These are phyloP conservation scores for Metschnikowia corniflorae DNA, from an alignment of 805 yeast species.

Conservation along the genomic window DNA sequence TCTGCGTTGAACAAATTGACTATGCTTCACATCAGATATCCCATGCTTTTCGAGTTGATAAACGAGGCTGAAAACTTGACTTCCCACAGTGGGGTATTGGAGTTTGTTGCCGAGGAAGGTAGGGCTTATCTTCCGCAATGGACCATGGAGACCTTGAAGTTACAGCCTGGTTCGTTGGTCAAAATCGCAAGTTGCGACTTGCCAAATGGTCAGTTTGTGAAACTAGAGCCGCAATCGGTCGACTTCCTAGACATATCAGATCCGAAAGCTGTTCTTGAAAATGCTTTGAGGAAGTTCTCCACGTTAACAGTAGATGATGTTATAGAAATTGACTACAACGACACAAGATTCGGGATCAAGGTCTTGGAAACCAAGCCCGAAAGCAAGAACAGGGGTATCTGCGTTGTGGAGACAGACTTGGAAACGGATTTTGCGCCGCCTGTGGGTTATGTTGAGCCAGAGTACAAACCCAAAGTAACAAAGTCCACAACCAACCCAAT, in stretches of 20 bases:
- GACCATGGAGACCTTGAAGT: slow-evolving; percentile 80
- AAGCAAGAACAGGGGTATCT: slow-evolving; percentile 59
- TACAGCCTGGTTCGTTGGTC: slow-evolving; percentile 77
- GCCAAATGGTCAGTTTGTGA: slow-evolving; percentile 84
- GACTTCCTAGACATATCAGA: slow-evolving; percentile 91
- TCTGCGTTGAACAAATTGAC: slow-evolving; percentile 86
- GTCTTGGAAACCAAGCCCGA: slow-evolving; percentile 88
- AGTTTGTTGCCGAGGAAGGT: slow-evolving; percentile 97
- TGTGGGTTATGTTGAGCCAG: slow-evolving; percentile 95
- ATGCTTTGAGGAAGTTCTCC: slow-evolving; percentile 84
- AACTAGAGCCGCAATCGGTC: slow-evolving; percentile 91
- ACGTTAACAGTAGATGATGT: slow-evolving; percentile 82
- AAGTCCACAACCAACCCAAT: slow-evolving; percentile 33
- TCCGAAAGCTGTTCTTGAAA: slow-evolving; percentile 95
- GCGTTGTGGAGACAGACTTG: slow-evolving; percentile 94
- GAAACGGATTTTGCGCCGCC: slow-evolving; percentile 99
- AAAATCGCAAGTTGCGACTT: slow-evolving; percentile 74
- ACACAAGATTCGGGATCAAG: slow-evolving; percentile 69
- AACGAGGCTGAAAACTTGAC: slow-evolving; percentile 57
- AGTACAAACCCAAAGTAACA: slow-evolving; percentile 44
- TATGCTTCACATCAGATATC: slow-evolving; percentile 88
- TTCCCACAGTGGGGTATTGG: slow-evolving; percentile 93
- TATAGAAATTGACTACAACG: slow-evolving; percentile 81
- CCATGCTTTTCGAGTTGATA: slow-evolving; percentile 84
- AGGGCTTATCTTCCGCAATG: slow-evolving; percentile 91